These are phyloP conservation scores for Sporothrix phasma DNA, from an alignment of 2,329 filamentous ascomycete genomes.

Conservation along the genomic window DNA sequence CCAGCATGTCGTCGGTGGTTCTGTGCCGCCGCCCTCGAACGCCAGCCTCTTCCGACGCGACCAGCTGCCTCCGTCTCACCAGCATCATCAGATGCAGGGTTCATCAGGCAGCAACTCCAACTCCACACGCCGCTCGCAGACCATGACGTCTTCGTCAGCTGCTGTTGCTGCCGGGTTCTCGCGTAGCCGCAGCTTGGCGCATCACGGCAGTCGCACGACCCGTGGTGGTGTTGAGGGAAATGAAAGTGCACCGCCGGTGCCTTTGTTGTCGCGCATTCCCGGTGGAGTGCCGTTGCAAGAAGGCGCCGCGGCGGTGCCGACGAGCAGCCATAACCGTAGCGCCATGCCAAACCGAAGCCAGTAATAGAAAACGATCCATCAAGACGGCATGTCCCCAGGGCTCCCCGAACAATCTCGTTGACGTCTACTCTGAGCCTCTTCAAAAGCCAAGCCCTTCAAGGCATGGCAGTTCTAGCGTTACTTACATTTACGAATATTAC, in stretches of 20 bases:
- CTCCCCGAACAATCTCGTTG: no score
- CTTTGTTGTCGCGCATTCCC: slow-evolving; percentile 9
- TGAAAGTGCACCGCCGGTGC: slow-evolving; percentile 13
- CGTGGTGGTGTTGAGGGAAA: not conserved
- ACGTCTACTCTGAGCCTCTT: no score
- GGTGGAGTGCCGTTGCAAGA: slow-evolving; percentile 4
- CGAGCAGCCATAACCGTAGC: not conserved
- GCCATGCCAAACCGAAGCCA: not conserved
- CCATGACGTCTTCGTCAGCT: slow-evolving; percentile 17
- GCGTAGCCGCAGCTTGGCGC: slow-evolving; percentile 11
- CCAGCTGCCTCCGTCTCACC: not conserved
- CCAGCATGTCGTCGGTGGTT: not conserved
- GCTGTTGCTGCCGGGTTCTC: slow-evolving; percentile 1
- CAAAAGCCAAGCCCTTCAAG: not conserved
- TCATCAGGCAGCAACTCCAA: not conserved
- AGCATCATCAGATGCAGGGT: no score
- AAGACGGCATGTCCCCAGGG: not conserved
- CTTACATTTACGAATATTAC: not conserved
- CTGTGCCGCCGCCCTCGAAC: not conserved
- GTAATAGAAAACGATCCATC: not conserved
- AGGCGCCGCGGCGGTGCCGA: not conserved
- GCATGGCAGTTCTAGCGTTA: no score
- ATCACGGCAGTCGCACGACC: not conserved
- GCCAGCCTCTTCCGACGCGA: slow-evolving; percentile 10
- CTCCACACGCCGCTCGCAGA: slow-evolving; percentile 8